These are phyloP conservation scores for Glonium stellatum DNA, from an alignment of 495 filamentous ascomycete species.

Conservation along the genomic window DNA sequence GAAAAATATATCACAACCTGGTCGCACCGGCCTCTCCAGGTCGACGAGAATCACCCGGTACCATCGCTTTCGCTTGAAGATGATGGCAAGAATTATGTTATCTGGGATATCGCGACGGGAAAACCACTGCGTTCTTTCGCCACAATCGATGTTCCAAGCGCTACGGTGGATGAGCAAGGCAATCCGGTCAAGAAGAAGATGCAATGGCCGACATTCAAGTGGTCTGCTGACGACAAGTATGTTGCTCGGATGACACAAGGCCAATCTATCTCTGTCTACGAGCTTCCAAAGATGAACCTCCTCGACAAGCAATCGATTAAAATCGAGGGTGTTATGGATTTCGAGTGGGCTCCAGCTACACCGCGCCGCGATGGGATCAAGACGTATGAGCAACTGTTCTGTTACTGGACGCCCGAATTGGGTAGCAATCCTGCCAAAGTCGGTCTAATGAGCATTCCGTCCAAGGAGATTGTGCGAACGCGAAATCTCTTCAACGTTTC, in stretches of 20 bases:
- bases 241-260: slow-evolving; percentile 85
- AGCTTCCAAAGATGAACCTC: slow-evolving; percentile 84
- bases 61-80: slow-evolving; percentile 67
- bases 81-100: slow-evolving; percentile 97
- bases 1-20: slow-evolving; percentile 94
- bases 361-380: slow-evolving; percentile 73
- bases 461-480: slow-evolving; percentile 85
- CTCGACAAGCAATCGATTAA: slow-evolving; percentile 85
- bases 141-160: slow-evolving; percentile 66
- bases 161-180: slow-evolving; percentile 51
- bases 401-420: slow-evolving; percentile 98
- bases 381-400: slow-evolving; percentile 88
- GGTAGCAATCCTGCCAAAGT: slow-evolving; percentile 98
- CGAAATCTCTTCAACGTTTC: slow-evolving; percentile 96
- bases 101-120: slow-evolving; percentile 90
- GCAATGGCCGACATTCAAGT: slow-evolving; percentile 98
- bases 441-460: slow-evolving; percentile 90
- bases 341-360: slow-evolving; percentile 89
- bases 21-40: slow-evolving; percentile 85
- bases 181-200: slow-evolving; percentile 79
- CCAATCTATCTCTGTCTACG: slow-evolving; percentile 87
- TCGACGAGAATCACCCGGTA: slow-evolving; percentile 79
- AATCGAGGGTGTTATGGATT: slow-evolving; percentile 93
- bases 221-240: slow-evolving; percentile 95
- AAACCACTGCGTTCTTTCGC: slow-evolving; percentile 89